These are phyloP conservation scores for Fusarium coicis DNA, from an alignment of 2,329 filamentous ascomycete genomes.

Conservation along the genomic window DNA sequence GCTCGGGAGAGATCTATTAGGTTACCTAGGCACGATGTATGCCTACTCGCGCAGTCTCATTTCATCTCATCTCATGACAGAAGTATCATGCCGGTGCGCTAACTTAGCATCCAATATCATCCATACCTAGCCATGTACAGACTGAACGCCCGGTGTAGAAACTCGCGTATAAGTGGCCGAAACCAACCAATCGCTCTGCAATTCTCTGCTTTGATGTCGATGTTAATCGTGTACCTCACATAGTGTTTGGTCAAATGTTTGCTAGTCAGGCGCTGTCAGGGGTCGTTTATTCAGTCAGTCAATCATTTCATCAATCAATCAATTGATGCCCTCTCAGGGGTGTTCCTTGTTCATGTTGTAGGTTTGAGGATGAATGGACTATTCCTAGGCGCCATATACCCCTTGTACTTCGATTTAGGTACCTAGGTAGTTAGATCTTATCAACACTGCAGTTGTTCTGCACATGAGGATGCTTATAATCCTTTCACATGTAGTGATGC, in stretches of 20 bases:
- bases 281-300: neutral
- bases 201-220: conserved; percentile 9
- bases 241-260: conserved; percentile 37
- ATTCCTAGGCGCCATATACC: conserved; percentile 27
- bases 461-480: neutral
- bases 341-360: conserved; percentile 18
- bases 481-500: neutral
- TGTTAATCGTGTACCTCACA: neutral
- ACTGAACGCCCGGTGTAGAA: conserved; percentile 23
- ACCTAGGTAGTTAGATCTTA: conserved; percentile 31
- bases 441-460: conserved; percentile 28
- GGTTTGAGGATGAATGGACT: neutral
- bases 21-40: neutral
- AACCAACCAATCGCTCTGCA: conserved; percentile 34
- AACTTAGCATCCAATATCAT: conserved; percentile 4
- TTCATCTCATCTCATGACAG: conserved; percentile 33
- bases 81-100: conserved; percentile 25
- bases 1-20: conserved; percentile 11
- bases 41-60: neutral
- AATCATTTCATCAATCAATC: conserved; percentile 9
- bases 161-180: conserved; percentile 13
- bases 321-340: conserved; percentile 5
- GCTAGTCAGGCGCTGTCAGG: conserved; percentile 42
- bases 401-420: conserved; percentile 38
- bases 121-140: neutral